Base-by-base conservation (phyloP, 31 red algal genomes). In the Endocladia muricata region DNA sequence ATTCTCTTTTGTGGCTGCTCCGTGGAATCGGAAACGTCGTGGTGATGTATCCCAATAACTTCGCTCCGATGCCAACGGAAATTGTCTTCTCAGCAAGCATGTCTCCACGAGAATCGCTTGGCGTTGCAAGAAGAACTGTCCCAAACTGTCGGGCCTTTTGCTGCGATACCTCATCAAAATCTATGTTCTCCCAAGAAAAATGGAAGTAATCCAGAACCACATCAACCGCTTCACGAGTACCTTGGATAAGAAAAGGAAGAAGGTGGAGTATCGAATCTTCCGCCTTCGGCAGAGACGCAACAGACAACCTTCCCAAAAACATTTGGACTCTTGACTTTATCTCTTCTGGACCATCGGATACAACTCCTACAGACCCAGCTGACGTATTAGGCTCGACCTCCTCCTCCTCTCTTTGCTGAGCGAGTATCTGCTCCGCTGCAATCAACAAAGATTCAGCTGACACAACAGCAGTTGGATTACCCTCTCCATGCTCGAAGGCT, bases 201-300 rank as follows among this genome's bases (percentile, higher is more conserved):
- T 42, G 69, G 25, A 90, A 81, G 44, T 95, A 61, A 8, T 79
- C 64, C 58, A 95, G 49, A 38, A 90, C 81, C 11, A 69, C 26
- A 25, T 76, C 84, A 76, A 87, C 75, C 2, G 80, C 92, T 38
- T 35, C 52, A 21, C 73, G 70, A 54, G 81, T 65, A 13, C 92
- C 79, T 74, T 89, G 92, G 41, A 86, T 70, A 38, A 95, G 80
- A 71, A 88, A 84, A 34, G 92, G 86, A 33, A 95, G 61, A 32
- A 95, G 70, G 77, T 90, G 86, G 13, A 90, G 47, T 9, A 95
- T 88, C 2, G 86, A 84, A 47, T 78, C 70, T 26, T 87, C 67
- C 13, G 92, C 92, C 17, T 62, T 88, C 68, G 78, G 76, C 2
- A 86, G 90, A 21, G 86, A 82, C 39, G 68, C 76, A 33, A 72